Conservation (phyloP, 495 filamentous ascomycete species). For the Penicillium taxi region DNA sequence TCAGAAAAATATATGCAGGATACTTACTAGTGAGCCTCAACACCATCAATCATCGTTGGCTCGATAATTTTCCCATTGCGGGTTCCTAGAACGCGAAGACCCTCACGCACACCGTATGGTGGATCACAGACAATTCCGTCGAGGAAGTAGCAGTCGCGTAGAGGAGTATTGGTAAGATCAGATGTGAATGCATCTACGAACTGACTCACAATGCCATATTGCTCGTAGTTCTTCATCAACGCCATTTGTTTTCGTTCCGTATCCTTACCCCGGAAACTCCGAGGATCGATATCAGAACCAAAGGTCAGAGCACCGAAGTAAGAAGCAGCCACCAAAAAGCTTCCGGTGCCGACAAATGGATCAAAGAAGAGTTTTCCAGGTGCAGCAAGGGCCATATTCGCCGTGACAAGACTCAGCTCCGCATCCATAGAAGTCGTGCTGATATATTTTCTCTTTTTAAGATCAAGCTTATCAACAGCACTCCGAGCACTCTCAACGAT, state of each 20-base stretch:
- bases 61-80: slow-evolving; percentile 55
- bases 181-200: slow-evolving; percentile 73
- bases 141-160: slow-evolving; percentile 52
- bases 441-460: slow-evolving; percentile 91
- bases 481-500: slow-evolving; percentile 56
- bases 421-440: slow-evolving; percentile 96
- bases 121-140: slow-evolving; percentile 96
- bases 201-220: slow-evolving; percentile 60
- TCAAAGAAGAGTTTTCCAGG: slow-evolving; percentile 84
- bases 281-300: slow-evolving; percentile 88
- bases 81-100: slow-evolving; percentile 74
- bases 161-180: slow-evolving; percentile 82
- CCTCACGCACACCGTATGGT: slow-evolving; percentile 94
- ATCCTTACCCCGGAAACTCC: slow-evolving; percentile 69
- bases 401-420: slow-evolving; percentile 82
- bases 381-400: slow-evolving; percentile 76
- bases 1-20: neutral
- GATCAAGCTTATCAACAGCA: slow-evolving; percentile 64
- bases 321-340: slow-evolving; percentile 76
- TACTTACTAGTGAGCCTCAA: slow-evolving; percentile 58
- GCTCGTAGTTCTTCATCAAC: slow-evolving; percentile 68
- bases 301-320: slow-evolving; percentile 77
- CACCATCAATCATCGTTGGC: slow-evolving; percentile 61
- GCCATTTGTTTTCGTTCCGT: slow-evolving; percentile 42
- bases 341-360: slow-evolving; percentile 90